Conservation (phyloP, 495 filamentous ascomycete genomes). For the Penicillium longicatenatum region DNA sequence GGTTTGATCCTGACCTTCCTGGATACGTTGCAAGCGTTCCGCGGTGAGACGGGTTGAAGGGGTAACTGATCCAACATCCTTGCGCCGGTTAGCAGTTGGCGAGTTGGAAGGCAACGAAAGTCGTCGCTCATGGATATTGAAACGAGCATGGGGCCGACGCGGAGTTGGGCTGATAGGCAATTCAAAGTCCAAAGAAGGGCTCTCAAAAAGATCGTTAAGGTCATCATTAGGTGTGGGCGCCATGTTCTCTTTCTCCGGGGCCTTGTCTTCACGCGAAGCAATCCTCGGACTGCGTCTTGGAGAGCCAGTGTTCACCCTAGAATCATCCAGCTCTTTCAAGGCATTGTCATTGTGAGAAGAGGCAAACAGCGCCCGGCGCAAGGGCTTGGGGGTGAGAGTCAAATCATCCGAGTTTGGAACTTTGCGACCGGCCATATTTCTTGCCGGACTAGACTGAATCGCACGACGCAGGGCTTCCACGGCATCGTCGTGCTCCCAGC, state of each 20-base stretch:
- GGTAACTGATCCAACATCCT: conserved; percentile 23
- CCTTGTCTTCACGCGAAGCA: conserved; percentile 37
- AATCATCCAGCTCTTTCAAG: conserved; percentile 59
- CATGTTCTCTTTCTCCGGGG: conserved; percentile 53
- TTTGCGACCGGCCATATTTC: conserved; percentile 62
- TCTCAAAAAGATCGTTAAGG: conserved; percentile 62
- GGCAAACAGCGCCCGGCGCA: conserved; percentile 79
- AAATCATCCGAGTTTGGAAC: conserved; percentile 61
- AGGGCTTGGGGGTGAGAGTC: conserved; percentile 61
- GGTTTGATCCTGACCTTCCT: conserved; percentile 30
- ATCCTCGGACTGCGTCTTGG: conserved; percentile 52
- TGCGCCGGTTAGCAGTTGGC: conserved; percentile 33
- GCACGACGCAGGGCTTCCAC: conserved; percentile 60
- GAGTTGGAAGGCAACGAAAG: conserved; percentile 39
- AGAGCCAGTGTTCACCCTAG: conserved; percentile 53
- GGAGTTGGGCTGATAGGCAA: conserved; percentile 66
- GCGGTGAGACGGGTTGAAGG: conserved; percentile 39
- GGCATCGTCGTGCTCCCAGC: conserved; percentile 55
- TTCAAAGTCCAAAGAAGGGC: conserved; percentile 41
- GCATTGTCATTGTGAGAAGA: conserved; percentile 56
- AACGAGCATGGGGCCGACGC: conserved; percentile 43
- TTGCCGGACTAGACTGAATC: conserved; percentile 72
- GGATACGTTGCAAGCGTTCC: conserved; percentile 41
- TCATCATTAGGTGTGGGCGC: conserved; percentile 42
- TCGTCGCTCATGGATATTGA: conserved; percentile 51